These are phyloP conservation scores for Globisporangium irregulare DNA, from an alignment of 352 stramenopile genomes.

Conservation along the genomic window DNA sequence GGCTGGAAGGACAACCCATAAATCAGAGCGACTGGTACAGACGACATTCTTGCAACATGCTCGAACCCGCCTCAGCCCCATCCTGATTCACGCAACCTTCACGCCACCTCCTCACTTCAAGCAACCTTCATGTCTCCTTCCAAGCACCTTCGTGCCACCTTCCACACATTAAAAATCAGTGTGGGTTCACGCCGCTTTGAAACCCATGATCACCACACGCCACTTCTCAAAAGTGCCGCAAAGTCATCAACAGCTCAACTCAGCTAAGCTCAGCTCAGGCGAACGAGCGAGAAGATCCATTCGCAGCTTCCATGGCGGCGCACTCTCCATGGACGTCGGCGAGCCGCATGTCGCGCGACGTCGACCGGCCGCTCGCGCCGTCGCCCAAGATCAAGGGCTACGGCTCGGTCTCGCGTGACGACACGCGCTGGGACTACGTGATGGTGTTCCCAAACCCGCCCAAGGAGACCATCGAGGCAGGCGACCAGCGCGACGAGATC, in stretches of 20 bases:
- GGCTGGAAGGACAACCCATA: not conserved
- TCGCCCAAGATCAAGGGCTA: constrained; percentile 39
- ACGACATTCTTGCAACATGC: constrained; percentile 1
- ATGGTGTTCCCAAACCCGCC: constrained; percentile 81
- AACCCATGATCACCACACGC: not conserved
- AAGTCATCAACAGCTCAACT: not conserved
- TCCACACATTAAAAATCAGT: not conserved
- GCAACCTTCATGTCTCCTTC: not conserved
- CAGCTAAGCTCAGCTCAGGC: not conserved
- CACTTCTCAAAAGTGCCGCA: constrained; percentile 9
- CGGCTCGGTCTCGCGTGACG: constrained; percentile 38
- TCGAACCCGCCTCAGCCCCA: not conserved
- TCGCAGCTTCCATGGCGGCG: constrained; percentile 1
- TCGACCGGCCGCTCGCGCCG: constrained; percentile 23
- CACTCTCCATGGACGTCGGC: constrained; percentile 20
- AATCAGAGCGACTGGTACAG: not conserved
- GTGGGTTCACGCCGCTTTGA: not conserved
- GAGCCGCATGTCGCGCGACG: constrained; percentile 22
- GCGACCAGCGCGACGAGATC: constrained; percentile 76
- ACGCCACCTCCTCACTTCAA: not conserved
- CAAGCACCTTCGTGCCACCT: constrained; percentile 13
- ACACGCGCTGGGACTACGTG: constrained; percentile 76
- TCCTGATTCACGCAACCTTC: constrained; percentile 18
- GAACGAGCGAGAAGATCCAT: not conserved
- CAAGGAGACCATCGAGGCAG: constrained; percentile 52